Conservation (phyloP, 2,329 filamentous ascomycete species). For the Calonectria henricotiae region DNA sequence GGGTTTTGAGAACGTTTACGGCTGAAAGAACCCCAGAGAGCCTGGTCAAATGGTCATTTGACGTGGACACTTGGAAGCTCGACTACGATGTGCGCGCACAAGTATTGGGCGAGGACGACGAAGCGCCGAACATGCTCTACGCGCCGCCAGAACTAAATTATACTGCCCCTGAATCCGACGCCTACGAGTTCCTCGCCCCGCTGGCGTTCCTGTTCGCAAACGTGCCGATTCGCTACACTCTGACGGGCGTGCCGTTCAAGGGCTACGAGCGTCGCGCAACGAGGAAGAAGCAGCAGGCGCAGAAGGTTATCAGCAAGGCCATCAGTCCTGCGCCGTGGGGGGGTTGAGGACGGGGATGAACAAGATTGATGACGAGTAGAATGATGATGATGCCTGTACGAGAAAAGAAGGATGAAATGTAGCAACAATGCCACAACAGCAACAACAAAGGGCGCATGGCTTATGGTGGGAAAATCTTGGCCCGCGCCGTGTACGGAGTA, state of each 20-base stretch:
- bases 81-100: constrained; percentile 11
- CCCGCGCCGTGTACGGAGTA: constrained; percentile 5
- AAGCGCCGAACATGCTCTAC: not conserved
- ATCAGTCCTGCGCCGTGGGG: constrained; percentile 9
- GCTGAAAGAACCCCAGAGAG: constrained; percentile 25
- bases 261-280: constrained; percentile 25
- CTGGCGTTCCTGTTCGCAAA: constrained; percentile 31
- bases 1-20: constrained; percentile 32
- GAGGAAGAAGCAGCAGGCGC: constrained; percentile 31
- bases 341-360: not conserved
- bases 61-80: constrained; percentile 33
- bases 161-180: constrained; percentile 13
- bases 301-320: constrained; percentile 22
- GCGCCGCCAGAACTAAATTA: not conserved
- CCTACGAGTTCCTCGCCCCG: constrained; percentile 36
- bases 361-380: constrained; percentile 28
- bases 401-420: not conserved
- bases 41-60: constrained; percentile 34
- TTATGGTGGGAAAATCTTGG: not conserved
- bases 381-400: constrained; percentile 1
- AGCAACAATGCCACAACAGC: not conserved
- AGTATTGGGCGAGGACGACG: not conserved
- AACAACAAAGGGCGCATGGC: not conserved
- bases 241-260: constrained; percentile 23
- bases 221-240: constrained; percentile 1